phyloP scores from a whole-genome alignment of 164 flowering plant genomes.

The Stephania japonica region DNA sequence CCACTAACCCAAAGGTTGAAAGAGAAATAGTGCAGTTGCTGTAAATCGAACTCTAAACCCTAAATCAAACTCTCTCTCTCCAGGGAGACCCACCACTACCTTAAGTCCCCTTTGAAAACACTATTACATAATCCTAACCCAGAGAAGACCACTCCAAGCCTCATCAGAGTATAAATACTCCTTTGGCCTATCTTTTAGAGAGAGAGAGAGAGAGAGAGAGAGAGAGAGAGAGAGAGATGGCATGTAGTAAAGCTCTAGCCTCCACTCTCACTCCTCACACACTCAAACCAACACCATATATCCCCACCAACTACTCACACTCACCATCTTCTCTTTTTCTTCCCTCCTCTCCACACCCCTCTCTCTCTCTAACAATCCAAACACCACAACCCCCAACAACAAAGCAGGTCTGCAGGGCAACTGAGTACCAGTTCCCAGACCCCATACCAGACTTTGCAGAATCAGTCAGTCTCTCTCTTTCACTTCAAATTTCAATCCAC shows the following conservation, averaged over 20 bases:
- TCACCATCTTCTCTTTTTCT: not conserved
- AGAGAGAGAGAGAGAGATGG: slow-evolving; percentile 17
- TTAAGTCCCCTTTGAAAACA: too few species aligned
- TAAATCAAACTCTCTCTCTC: too few species aligned
- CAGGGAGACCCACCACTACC: too few species aligned
- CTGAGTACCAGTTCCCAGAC: slow-evolving; percentile 86
- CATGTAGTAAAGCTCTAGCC: slow-evolving; percentile 14
- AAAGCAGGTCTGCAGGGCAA: slow-evolving; percentile 49
- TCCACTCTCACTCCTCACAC: slow-evolving; percentile 7
- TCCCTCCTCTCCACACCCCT: not conserved
- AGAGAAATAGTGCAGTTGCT: too few species aligned
- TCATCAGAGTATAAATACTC: not conserved
- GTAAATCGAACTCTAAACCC: too few species aligned
- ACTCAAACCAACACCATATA: not conserved
- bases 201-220: slow-evolving; percentile 11
- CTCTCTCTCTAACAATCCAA: not conserved
- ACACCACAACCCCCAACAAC: slow-evolving; percentile 5
- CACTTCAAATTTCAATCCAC: not conserved
- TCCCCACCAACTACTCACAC: not conserved
- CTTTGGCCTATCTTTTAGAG: not conserved
- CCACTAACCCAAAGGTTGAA: too few species aligned
- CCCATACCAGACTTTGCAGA: slow-evolving; percentile 94
- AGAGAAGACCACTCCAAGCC: too few species aligned
- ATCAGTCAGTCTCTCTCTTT: slow-evolving; percentile 35
- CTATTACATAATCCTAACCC: too few species aligned